These are phyloP conservation scores for Tolypocladium pustulatum DNA, from an alignment of 2,329 filamentous ascomycete species.

Conservation along the genomic window DNA sequence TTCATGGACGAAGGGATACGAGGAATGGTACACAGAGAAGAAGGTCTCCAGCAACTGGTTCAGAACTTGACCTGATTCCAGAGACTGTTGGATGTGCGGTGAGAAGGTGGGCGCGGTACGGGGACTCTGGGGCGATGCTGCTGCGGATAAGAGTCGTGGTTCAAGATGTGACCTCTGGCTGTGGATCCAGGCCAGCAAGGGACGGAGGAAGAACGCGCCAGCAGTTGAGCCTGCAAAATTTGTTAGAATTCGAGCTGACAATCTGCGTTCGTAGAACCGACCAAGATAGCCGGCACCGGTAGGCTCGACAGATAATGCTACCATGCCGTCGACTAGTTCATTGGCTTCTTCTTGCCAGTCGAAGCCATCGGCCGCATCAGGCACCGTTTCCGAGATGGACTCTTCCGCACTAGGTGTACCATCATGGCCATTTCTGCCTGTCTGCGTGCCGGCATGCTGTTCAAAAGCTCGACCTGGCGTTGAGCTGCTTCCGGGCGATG, in stretches of 20 bases:
- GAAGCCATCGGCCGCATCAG: slow-evolving; percentile 18
- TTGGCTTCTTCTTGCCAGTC: slow-evolving; percentile 22
- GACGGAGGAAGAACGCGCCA: slow-evolving; percentile 18
- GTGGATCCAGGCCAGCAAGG: slow-evolving; percentile 14
- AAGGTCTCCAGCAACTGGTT: slow-evolving; percentile 24
- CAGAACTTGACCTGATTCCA: slow-evolving; percentile 15
- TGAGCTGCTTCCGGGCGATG: not conserved
- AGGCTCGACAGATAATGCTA: slow-evolving; percentile 22
- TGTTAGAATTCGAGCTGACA: not conserved
- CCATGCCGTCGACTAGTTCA: slow-evolving; percentile 23
- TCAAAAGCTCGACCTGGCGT: not conserved
- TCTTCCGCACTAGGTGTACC: not conserved
- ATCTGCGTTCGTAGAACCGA: not conserved
- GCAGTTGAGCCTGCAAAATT: slow-evolving; percentile 13
- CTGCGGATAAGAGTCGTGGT: slow-evolving; percentile 3
- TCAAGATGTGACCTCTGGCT: slow-evolving; percentile 1
- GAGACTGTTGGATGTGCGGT: slow-evolving; percentile 7
- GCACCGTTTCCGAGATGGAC: slow-evolving; percentile 16
- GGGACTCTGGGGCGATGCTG: not conserved
- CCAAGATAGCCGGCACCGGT: slow-evolving; percentile 22
- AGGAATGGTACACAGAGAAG: slow-evolving; percentile 31
- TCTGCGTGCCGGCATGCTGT: no score
- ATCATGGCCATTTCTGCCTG: not conserved
- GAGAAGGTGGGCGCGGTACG: not conserved
- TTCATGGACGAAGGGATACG: slow-evolving; percentile 35